These are phyloP conservation scores for Sugiyamaella sp. DNA, from an alignment of 1,139 yeast species.

Conservation along the genomic window DNA sequence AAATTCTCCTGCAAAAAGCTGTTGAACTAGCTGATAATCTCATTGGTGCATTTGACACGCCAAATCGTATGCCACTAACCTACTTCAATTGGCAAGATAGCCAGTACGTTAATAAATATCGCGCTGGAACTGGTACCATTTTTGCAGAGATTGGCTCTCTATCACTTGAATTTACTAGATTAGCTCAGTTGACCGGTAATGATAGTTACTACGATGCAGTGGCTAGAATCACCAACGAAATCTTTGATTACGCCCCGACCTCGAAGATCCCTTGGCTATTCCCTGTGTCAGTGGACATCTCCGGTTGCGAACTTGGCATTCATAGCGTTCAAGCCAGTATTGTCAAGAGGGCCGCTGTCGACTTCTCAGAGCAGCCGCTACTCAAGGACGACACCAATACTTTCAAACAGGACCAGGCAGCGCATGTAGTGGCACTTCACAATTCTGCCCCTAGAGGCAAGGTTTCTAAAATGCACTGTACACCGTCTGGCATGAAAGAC, in stretches of 20 bases:
- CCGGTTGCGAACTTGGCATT: conserved; percentile 50
- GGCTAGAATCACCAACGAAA: conserved; percentile 48
- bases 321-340: not conserved
- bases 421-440: not conserved
- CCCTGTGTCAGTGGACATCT: conserved; percentile 51
- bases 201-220: conserved; percentile 51
- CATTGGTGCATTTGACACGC: conserved; percentile 69
- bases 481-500: conserved; percentile 9
- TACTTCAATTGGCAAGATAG: conserved; percentile 60
- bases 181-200: conserved; percentile 69
- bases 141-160: conserved; percentile 72
- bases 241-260: conserved; percentile 43
- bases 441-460: not conserved
- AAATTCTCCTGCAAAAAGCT: conserved; percentile 56
- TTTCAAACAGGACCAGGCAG: conserved; percentile 7
- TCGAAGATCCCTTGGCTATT: conserved; percentile 46
- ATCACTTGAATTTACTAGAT: conserved; percentile 68
- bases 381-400: conserved; percentile 2
- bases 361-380: conserved; percentile 2
- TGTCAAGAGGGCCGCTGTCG: conserved; percentile 4
- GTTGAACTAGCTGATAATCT: conserved; percentile 67
- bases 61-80: conserved; percentile 68
- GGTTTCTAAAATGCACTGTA: not conserved
- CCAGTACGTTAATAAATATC: conserved; percentile 34
- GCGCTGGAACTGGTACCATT: conserved; percentile 47